Conservation (phyloP, 805 yeast genomes). For the Wickerhamiella alocasiicola region DNA sequence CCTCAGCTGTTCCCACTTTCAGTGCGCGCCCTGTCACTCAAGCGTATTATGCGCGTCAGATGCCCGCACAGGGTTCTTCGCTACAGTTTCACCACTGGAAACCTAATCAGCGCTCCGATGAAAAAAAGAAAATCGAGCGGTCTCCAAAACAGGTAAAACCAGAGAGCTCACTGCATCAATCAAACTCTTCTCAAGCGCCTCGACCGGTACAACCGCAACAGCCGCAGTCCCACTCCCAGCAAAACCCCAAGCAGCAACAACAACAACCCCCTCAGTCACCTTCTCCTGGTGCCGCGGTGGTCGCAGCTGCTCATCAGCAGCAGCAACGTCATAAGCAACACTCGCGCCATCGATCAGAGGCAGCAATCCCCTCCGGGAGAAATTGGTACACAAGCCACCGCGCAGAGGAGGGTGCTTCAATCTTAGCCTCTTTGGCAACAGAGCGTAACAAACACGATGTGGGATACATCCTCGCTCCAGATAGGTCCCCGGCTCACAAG, state of each 20-base stretch:
- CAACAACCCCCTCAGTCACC: slow-evolving; percentile 12
- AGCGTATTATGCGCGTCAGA: slow-evolving; percentile 17
- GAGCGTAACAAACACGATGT: slow-evolving; percentile 17
- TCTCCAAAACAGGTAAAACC: slow-evolving; percentile 7
- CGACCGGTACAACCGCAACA: slow-evolving; percentile 7
- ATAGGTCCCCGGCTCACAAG: slow-evolving; percentile 4
- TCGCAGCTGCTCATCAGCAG: slow-evolving; percentile 3
- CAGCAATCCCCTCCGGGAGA: slow-evolving; percentile 7
- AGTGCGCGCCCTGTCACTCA: slow-evolving; percentile 14
- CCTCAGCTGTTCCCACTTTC: slow-evolving; percentile 19
- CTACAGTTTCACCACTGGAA: slow-evolving; percentile 50
- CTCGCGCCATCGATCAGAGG: slow-evolving; percentile 14
- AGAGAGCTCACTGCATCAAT: background rate
- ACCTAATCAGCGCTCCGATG: slow-evolving; percentile 25
- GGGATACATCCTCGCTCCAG: slow-evolving; percentile 9
- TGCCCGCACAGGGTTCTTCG: slow-evolving; percentile 19
- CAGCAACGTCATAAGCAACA: slow-evolving; percentile 10
- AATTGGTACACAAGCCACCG: slow-evolving; percentile 15
- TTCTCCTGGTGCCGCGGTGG: slow-evolving; percentile 4
- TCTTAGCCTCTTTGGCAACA: slow-evolving; percentile 20
- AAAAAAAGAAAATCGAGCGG: background rate
- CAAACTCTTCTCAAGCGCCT: background rate
- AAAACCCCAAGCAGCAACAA: slow-evolving; percentile 6
- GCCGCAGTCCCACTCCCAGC: slow-evolving; percentile 13
- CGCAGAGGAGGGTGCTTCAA: slow-evolving; percentile 20